These are phyloP conservation scores for Fusarium continuum DNA, from an alignment of 2,329 filamentous ascomycete species.

Conservation along the genomic window DNA sequence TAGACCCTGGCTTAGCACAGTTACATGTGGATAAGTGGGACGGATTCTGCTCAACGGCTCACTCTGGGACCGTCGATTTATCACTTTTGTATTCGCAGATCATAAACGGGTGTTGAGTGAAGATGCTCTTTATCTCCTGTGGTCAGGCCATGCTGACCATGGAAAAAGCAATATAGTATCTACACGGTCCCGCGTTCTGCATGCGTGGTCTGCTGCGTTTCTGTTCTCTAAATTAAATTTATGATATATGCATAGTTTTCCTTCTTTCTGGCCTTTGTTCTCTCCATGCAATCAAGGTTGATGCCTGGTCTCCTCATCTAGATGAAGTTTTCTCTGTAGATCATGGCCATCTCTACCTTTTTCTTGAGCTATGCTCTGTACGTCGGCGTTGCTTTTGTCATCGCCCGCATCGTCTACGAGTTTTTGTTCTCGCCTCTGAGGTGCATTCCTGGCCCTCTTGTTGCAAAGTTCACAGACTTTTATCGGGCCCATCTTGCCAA, in stretches of 20 bases:
- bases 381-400: constrained; percentile 1
- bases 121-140: background rate
- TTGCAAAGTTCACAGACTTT: constrained; percentile 25
- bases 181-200: background rate
- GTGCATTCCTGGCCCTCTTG: constrained; percentile 18
- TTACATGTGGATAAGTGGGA: background rate
- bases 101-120: background rate
- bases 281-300: background rate
- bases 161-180: constrained; percentile 21
- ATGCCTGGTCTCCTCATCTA: background rate
- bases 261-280: background rate
- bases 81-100: background rate
- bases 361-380: constrained; percentile 9
- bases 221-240: background rate
- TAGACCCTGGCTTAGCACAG: background rate
- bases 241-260: constrained; percentile 1
- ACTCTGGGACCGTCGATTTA: no score
- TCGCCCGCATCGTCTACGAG: constrained; percentile 16
- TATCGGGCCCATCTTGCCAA: constrained; percentile 23
- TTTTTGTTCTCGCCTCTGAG: constrained; percentile 23
- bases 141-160: background rate
- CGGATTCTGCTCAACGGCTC: background rate
- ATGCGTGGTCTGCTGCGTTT: background rate
- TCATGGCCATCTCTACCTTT: constrained; percentile 15
- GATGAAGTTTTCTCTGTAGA: constrained; percentile 1